Conservation (phyloP, 331 rosid genomes). For the Phaseolus coccineus region DNA sequence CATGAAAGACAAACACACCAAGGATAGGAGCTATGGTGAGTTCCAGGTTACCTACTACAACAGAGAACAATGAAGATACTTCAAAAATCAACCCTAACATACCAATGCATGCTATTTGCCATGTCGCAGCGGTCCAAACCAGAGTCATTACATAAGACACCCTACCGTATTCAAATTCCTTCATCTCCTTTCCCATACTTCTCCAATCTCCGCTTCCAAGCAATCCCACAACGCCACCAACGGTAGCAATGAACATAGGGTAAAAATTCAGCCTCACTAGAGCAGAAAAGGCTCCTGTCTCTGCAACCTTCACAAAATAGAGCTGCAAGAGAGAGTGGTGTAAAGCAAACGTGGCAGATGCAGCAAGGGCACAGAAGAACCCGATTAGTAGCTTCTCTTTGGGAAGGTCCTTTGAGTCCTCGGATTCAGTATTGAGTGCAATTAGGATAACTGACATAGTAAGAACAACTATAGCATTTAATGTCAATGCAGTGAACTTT, state of each 20-base stretch:
- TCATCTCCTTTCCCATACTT: neutral
- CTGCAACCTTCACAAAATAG: slow-evolving; percentile 63
- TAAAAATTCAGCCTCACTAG: slow-evolving; percentile 69
- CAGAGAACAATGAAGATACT: neutral
- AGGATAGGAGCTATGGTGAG: neutral
- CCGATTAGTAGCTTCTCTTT: slow-evolving; percentile 51
- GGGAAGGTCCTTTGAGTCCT: slow-evolving; percentile 34
- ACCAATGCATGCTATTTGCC: neutral
- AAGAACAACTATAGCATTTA: slow-evolving; percentile 68
- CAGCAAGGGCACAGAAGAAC: slow-evolving; percentile 59
- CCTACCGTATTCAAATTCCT: neutral
- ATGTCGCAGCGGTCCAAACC: neutral
- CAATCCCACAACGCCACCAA: neutral
- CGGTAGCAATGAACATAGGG: slow-evolving; percentile 14
- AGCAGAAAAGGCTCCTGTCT: slow-evolving; percentile 53
- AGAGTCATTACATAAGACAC: slow-evolving; percentile 3
- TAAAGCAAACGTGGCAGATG: slow-evolving; percentile 68
- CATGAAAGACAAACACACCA: neutral
- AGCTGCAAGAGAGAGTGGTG: slow-evolving; percentile 66
- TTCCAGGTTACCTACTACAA: neutral
- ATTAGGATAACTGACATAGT: slow-evolving; percentile 70
- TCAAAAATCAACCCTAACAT: neutral
- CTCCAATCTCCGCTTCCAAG: slow-evolving; percentile 2
- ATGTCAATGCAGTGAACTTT: slow-evolving; percentile 63
- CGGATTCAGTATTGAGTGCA: slow-evolving; percentile 60